These are phyloP conservation scores for Pyronema omphalodes DNA, from an alignment of 495 filamentous ascomycete genomes.

Conservation along the genomic window DNA sequence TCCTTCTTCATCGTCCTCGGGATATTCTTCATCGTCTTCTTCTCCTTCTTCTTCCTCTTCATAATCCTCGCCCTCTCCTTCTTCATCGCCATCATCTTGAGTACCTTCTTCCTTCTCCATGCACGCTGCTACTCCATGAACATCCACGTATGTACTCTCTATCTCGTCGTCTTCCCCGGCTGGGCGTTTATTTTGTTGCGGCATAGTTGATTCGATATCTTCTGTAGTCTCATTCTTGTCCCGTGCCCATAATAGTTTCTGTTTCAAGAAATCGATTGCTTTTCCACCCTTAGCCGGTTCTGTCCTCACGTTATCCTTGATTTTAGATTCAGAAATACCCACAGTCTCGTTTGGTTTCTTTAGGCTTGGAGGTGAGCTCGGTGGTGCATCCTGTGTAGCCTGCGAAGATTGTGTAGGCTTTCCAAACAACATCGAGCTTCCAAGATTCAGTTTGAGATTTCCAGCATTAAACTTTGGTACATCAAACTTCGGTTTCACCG, in stretches of 20 bases:
- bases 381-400: background rate
- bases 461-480: conserved; percentile 6
- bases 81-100: conserved; percentile 1
- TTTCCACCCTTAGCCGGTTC: background rate
- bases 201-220: too few species aligned
- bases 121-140: background rate
- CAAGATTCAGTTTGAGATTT: conserved; percentile 12
- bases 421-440: conserved; percentile 15
- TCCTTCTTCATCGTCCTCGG: conserved; percentile 34
- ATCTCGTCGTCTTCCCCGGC: too few species aligned
- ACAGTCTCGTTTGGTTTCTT: background rate
- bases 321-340: background rate
- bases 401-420: background rate
- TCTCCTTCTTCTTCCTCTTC: conserved; percentile 3
- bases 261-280: background rate
- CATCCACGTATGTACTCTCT: too few species aligned
- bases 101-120: background rate
- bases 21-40: conserved; percentile 36
- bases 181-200: too few species aligned
- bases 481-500: background rate
- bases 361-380: background rate
- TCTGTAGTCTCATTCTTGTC: too few species aligned
- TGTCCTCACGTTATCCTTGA: background rate
- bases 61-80: conserved; percentile 2
- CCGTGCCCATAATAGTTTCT: background rate